These are phyloP conservation scores for Myxozyma lipomycoides DNA, from an alignment of 805 yeast genomes.

Conservation along the genomic window DNA sequence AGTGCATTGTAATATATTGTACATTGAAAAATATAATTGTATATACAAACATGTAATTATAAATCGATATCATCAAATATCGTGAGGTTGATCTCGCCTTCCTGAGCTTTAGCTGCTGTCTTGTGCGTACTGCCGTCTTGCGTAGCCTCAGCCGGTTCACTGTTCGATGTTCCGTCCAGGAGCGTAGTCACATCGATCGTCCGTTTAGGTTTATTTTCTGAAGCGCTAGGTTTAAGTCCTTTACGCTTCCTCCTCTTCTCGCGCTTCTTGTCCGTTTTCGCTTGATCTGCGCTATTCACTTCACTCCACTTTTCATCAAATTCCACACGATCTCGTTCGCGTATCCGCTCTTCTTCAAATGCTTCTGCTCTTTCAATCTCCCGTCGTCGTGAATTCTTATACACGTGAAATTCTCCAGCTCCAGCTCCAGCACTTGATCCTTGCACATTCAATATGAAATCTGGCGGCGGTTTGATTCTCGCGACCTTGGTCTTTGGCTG, in stretches of 20 bases:
- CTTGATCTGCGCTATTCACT: constrained; percentile 28
- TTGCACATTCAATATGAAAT: constrained; percentile 32
- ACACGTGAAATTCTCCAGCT: constrained; percentile 40
- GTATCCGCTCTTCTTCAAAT: constrained; percentile 29
- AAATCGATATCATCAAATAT: constrained; percentile 20
- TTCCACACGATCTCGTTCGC: constrained; percentile 29
- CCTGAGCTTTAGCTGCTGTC: constrained; percentile 7
- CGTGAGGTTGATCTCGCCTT: constrained; percentile 24
- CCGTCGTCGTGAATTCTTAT: constrained; percentile 36
- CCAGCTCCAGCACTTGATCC: constrained; percentile 40
- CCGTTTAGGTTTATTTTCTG: background rate
- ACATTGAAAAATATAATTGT: too few species aligned
- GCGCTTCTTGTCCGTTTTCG: constrained; percentile 32
- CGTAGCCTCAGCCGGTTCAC: constrained; percentile 1
- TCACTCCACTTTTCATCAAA: constrained; percentile 29
- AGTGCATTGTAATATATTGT: background rate
- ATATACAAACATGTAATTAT: too few species aligned
- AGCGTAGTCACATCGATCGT: background rate
- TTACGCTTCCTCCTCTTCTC: constrained; percentile 22
- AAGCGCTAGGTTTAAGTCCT: background rate
- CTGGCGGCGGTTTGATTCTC: constrained; percentile 32
- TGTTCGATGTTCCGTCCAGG: background rate
- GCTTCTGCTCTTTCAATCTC: constrained; percentile 33
- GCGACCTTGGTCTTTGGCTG: constrained; percentile 15
- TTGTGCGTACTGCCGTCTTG: background rate